phyloP scores from a whole-genome alignment of 1,139 yeast species.

The Yamadazyma diospyri region DNA sequence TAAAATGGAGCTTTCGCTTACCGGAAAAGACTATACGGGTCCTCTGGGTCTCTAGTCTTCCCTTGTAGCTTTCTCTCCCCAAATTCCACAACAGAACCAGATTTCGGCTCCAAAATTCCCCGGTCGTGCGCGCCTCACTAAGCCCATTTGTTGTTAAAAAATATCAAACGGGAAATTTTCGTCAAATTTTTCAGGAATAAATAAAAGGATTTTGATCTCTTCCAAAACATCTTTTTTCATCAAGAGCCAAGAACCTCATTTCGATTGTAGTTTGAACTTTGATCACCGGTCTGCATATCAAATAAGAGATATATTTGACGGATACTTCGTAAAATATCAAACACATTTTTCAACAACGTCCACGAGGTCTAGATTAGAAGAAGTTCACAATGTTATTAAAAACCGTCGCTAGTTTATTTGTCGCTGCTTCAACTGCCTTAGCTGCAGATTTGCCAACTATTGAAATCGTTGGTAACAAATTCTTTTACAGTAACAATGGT shows the following conservation, averaged over 20 bases:
- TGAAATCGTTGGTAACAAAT: slow-evolving; percentile 69
- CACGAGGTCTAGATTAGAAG: no score
- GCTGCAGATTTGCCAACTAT: slow-evolving; percentile 35
- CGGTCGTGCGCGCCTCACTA: slow-evolving; percentile 3
- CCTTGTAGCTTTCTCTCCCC: not conserved
- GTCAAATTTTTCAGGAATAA: slow-evolving; percentile 4
- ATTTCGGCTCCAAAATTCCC: not conserved
- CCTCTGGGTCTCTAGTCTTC: no score
- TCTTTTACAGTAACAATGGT: slow-evolving; percentile 73
- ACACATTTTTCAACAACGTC: no score
- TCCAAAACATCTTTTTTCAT: not conserved
- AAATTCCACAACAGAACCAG: not conserved
- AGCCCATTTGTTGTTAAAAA: slow-evolving; percentile 2
- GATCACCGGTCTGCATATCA: no score
- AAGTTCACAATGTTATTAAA: slow-evolving; percentile 12
- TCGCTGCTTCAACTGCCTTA: slow-evolving; percentile 8
- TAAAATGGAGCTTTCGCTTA: no score
- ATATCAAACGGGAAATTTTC: slow-evolving; percentile 3
- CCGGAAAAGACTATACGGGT: no score
- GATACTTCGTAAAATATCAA: no score
- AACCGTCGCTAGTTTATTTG: slow-evolving; percentile 8
- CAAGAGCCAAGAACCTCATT: slow-evolving; percentile 3
- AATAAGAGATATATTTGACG: no score
- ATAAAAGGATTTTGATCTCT: slow-evolving; percentile 4
- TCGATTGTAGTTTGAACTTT: no score